A percentile compares a stretch with the other conserved stretches of the same genome.
Conservation (phyloP, 768 basidiomycete species). For the Gloeostereum incarnatum region DNA sequence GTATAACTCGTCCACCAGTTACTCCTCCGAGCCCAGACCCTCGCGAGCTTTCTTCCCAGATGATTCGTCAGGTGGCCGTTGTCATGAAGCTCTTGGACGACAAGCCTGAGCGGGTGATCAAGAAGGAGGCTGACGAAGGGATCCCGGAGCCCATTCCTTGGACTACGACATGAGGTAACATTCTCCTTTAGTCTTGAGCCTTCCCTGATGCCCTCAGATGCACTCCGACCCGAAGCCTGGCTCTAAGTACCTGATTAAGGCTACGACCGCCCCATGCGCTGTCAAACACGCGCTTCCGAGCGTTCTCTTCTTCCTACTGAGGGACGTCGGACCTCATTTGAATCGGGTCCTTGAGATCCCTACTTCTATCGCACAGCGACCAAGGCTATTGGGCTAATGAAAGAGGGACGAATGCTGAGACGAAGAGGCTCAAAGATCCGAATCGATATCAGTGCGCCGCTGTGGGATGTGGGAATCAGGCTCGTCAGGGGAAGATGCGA, state of each 20-base stretch:
- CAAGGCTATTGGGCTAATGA: slow-evolving; percentile 11
- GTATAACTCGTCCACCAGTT: background rate
- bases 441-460: too few species aligned
- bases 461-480: too few species aligned
- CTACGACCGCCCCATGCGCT: slow-evolving; percentile 1
- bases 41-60: background rate
- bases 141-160: slow-evolving; percentile 4
- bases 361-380: slow-evolving; percentile 14
- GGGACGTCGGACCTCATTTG: slow-evolving; percentile 9
- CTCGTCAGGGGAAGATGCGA: too few species aligned
- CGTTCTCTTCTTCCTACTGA: slow-evolving; percentile 13
- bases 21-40: background rate
- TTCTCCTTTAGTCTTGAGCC: background rate
- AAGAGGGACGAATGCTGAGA: slow-evolving; percentile 11
- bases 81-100: background rate
- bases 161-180: slow-evolving; percentile 4
- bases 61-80: background rate
- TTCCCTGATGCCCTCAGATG: slow-evolving; percentile 1
- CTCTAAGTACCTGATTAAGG: slow-evolving; percentile 8
- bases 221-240: slow-evolving; percentile 5
- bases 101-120: slow-evolving; percentile 1
- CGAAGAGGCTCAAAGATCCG: slow-evolving; percentile 16
- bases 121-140: slow-evolving; percentile 7
- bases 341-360: slow-evolving; percentile 7
- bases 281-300: slow-evolving; percentile 6